Conservation (phyloP, 2,329 filamentous ascomycete genomes). For the Tolypocladium paradoxum region DNA sequence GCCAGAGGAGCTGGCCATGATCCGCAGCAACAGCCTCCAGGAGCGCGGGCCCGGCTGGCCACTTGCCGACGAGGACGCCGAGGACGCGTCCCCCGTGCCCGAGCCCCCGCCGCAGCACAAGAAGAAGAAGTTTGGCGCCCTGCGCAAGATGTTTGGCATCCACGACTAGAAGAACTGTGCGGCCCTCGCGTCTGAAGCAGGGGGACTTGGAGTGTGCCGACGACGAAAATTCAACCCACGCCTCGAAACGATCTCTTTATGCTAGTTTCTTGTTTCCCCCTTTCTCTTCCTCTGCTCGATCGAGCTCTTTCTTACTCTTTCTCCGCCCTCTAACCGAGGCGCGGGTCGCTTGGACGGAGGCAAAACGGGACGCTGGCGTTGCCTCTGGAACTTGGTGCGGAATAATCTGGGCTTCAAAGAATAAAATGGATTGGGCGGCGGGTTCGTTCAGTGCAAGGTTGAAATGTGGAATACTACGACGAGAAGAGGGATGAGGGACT, state of each 20-base stretch:
- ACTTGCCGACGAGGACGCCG: slow-evolving; percentile 14
- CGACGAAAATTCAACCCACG: neutral
- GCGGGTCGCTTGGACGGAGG: neutral
- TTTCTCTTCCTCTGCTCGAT: neutral
- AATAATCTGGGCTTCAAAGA: neutral
- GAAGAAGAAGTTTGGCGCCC: slow-evolving; percentile 57
- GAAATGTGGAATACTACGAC: neutral
- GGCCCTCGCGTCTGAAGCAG: neutral
- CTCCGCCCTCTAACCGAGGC: neutral
- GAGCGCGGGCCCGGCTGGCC: slow-evolving; percentile 23
- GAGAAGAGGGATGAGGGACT: neutral
- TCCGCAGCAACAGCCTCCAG: slow-evolving; percentile 26
- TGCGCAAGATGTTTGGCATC: slow-evolving; percentile 54
- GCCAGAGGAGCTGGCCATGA: slow-evolving; percentile 36
- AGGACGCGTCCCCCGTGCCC: slow-evolving; percentile 3
- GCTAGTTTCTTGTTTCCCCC: too few species aligned
- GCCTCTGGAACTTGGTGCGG: neutral
- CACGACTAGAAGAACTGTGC: slow-evolving; percentile 28
- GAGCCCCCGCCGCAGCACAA: slow-evolving; percentile 15
- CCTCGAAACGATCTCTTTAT: neutral
- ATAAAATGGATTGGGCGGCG: neutral
- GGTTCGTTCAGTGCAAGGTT: neutral
- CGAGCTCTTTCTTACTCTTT: neutral
- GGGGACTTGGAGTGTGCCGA: neutral
- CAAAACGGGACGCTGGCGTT: neutral